Conservation (phyloP, 495 filamentous ascomycete species). For the Penicillium paradoxum region DNA sequence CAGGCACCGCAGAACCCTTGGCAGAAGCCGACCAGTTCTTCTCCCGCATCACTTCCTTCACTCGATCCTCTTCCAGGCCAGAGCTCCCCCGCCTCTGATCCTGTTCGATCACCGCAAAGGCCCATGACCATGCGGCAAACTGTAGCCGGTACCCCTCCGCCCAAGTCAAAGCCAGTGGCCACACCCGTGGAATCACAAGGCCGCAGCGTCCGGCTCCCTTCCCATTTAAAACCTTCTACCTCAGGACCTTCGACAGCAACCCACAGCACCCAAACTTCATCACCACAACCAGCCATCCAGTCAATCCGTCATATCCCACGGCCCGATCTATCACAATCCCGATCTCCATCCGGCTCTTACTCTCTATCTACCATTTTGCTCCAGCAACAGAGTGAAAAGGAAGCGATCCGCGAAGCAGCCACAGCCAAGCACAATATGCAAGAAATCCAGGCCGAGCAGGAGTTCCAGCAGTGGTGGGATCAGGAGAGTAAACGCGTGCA, state of each 20-base stretch:
- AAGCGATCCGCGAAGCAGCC: constrained; percentile 71
- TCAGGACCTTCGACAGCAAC: constrained; percentile 19
- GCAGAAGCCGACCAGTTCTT: constrained; percentile 48
- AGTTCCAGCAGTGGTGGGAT: constrained; percentile 98
- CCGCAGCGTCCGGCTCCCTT: constrained; percentile 23
- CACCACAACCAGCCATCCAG: constrained; percentile 37
- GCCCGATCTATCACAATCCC: constrained; percentile 36
- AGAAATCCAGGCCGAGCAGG: constrained; percentile 94
- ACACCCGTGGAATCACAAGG: constrained; percentile 24
- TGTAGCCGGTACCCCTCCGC: constrained; percentile 47
- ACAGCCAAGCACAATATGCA: constrained; percentile 77
- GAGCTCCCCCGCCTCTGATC: constrained; percentile 18
- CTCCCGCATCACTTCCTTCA: constrained; percentile 11
- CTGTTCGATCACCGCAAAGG: constrained; percentile 31
- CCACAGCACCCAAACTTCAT: constrained; percentile 17
- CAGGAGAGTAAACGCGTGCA: constrained; percentile 70
- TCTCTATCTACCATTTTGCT: constrained; percentile 85
- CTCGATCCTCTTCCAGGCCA: constrained; percentile 19
- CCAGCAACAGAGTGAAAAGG: constrained; percentile 80
- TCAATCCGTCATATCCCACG: constrained; percentile 46
- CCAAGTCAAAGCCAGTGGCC: constrained; percentile 24
- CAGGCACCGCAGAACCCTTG: constrained; percentile 61
- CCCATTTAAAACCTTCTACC: constrained; percentile 20
- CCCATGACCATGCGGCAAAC: constrained; percentile 62
- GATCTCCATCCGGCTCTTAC: constrained; percentile 52